These are phyloP conservation scores for Jacaranda mimosifolia DNA, from an alignment of 257 asterid genomes.

Conservation along the genomic window DNA sequence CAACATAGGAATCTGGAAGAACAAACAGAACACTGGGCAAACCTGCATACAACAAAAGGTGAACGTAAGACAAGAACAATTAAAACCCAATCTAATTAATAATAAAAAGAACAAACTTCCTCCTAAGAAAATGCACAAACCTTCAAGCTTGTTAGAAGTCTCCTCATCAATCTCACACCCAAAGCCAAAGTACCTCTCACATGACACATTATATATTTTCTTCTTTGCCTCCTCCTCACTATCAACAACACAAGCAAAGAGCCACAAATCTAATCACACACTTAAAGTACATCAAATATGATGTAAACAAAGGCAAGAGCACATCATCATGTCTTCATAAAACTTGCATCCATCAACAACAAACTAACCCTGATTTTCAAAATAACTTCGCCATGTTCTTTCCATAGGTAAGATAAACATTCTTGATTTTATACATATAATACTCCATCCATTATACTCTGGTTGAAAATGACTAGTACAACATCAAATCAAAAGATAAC, in stretches of 20 bases:
- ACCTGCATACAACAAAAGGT: constrained; percentile 53
- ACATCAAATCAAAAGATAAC: background rate
- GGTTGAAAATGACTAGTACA: background rate
- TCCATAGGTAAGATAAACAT: background rate
- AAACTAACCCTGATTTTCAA: too few species aligned
- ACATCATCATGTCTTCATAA: background rate
- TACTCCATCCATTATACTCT: background rate
- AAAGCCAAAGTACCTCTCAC: constrained; percentile 92
- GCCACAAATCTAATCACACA: background rate
- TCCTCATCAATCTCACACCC: constrained; percentile 99
- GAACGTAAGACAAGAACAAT: background rate
- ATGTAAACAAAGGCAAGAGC: background rate
- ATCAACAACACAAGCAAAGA: constrained; percentile 23
- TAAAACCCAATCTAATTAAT: background rate
- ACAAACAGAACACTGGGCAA: constrained; percentile 95
- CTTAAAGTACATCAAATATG: background rate
- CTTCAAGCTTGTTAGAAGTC: constrained; percentile 96
- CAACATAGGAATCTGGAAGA: constrained; percentile 96
- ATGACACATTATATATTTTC: constrained; percentile 91
- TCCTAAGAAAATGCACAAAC: constrained; percentile 44
- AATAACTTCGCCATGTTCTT: too few species aligned
- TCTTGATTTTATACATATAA: background rate
- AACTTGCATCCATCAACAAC: too few species aligned
- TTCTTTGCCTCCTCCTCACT: constrained; percentile 94
- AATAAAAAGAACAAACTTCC: background rate